A percentile compares a stretch with the other conserved stretches of the same genome.
These are phyloP conservation scores for Artemisia argyi DNA, from an alignment of 129 eudicot species.

Conservation along the genomic window DNA sequence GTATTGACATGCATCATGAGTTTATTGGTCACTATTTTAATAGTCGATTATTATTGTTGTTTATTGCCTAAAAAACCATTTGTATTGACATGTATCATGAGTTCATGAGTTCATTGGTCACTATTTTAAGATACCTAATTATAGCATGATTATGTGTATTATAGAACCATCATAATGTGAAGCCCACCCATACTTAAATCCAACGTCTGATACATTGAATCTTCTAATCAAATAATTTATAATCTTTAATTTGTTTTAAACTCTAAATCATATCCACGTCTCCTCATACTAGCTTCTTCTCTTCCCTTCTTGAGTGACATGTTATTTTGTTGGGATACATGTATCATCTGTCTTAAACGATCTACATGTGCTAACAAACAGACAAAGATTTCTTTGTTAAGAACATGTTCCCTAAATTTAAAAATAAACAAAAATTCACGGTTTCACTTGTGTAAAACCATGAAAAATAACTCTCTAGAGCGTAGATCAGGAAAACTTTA, in stretches of 20 bases:
- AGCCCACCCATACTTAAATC: background rate
- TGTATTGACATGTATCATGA: background rate
- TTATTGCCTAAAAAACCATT: too few relatives aligned
- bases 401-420: too few relatives aligned
- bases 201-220: slow-evolving; percentile 16
- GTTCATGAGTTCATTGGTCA: background rate
- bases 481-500: too few relatives aligned
- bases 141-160: background rate
- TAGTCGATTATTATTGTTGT: too few relatives aligned
- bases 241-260: background rate
- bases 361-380: background rate
- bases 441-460: too few relatives aligned
- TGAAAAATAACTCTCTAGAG: too few relatives aligned
- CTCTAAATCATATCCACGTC: background rate
- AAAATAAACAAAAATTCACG: too few relatives aligned
- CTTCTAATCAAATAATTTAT: background rate
- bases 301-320: background rate
- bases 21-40: too few relatives aligned
- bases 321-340: background rate
- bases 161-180: background rate
- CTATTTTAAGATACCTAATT: background rate
- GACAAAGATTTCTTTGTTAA: background rate
- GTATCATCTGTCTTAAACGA: background rate
- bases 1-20: too few relatives aligned
- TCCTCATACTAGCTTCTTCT: background rate